Percentiles rank a stretch among this genome's conserved stretches.
Conservation (phyloP, 164 flowering plant species). For the Nelumbo lutea region DNA sequence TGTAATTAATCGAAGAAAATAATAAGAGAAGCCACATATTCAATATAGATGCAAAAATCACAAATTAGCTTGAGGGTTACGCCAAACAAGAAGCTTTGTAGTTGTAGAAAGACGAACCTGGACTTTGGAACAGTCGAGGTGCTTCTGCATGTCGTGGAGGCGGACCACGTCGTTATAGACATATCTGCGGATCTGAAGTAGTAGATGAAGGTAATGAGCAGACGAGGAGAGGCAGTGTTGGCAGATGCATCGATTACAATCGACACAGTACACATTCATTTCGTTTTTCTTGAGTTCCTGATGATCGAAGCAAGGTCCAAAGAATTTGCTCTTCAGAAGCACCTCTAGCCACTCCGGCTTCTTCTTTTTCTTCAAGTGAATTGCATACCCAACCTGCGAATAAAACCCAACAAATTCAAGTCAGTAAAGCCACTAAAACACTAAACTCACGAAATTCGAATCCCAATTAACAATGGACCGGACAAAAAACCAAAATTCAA, state of each 20-base stretch:
- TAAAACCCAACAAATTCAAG: not conserved
- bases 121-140: conserved; percentile 57
- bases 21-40: not conserved
- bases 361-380: conserved; percentile 5
- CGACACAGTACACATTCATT: conserved; percentile 59
- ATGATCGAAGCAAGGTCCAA: conserved; percentile 16
- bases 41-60: too few species aligned
- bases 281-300: conserved; percentile 39
- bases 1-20: not conserved
- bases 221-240: conserved; percentile 45
- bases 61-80: too few species aligned
- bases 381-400: conserved; percentile 11
- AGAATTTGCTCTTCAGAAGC: conserved; percentile 18
- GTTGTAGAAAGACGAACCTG: conserved; percentile 39
- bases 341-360: conserved; percentile 15
- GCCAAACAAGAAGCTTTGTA: too few species aligned
- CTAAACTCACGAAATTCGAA: not conserved
- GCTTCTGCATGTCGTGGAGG: conserved; percentile 52
- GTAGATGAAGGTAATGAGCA: conserved; percentile 29
- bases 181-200: conserved; percentile 64
- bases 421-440: not conserved
- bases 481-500: not conserved
- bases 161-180: conserved; percentile 69
- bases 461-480: not conserved
- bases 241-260: conserved; percentile 46